These are phyloP conservation scores for Silene coronaria DNA, from an alignment of 179 eudicot species.

Conservation along the genomic window DNA sequence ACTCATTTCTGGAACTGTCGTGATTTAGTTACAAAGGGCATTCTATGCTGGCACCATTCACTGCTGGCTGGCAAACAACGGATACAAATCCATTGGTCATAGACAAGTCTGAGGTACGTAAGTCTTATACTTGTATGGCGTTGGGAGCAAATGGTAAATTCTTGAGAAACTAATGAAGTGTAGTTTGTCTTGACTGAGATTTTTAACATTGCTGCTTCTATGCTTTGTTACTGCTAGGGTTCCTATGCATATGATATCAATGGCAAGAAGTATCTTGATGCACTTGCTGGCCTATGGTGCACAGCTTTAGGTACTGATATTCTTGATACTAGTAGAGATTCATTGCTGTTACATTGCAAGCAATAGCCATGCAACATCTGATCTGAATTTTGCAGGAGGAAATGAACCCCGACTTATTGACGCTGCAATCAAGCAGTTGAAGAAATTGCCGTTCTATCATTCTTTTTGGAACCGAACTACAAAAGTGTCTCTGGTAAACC, in stretches of 20 bases:
- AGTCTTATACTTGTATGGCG: not conserved
- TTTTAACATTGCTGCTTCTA: slow-evolving; percentile 1
- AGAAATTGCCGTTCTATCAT: slow-evolving; percentile 87
- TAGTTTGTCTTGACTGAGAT: not conserved
- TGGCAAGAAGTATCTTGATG: slow-evolving; percentile 86
- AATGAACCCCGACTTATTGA: slow-evolving; percentile 86
- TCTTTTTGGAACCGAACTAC: slow-evolving; percentile 98
- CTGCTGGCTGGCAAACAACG: slow-evolving; percentile 87
- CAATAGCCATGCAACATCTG: slow-evolving; percentile 4
- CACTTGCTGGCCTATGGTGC: slow-evolving; percentile 96
- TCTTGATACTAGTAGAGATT: not conserved
- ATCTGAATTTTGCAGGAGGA: slow-evolving; percentile 59
- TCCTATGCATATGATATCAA: slow-evolving; percentile 67
- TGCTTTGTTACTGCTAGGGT: slow-evolving; percentile 48
- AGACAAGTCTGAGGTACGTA: slow-evolving; percentile 70
- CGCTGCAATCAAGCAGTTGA: slow-evolving; percentile 77
- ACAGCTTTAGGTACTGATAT: slow-evolving; percentile 70
- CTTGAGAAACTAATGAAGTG: not conserved
- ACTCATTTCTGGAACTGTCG: not conserved
- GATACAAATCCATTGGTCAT: slow-evolving; percentile 76
- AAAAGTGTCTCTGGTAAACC: slow-evolving; percentile 73
- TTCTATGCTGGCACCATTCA: slow-evolving; percentile 91
- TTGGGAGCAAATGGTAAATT: not conserved
- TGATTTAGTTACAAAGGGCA: slow-evolving; percentile 66
- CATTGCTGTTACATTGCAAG: slow-evolving; percentile 8